Evolutionary conservation across 371 early-diverging fungal genomes (phyloP).

Genomic region (Scutellospora calospora): DNA sequence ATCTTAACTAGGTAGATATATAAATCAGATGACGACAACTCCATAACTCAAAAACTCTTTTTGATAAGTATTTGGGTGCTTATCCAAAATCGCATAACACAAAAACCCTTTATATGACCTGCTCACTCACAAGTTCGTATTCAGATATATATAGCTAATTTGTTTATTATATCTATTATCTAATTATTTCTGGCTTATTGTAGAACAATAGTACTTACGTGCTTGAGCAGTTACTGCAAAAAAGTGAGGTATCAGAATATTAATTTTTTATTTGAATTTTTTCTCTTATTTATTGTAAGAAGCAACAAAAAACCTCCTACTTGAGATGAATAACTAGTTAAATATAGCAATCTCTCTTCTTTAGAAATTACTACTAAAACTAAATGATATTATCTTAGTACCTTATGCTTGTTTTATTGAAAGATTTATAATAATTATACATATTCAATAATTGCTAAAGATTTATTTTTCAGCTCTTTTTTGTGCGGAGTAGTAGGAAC

Average conservation of each 20-base stretch:
- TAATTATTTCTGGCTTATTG: too few species aligned
- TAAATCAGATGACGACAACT: too few species aligned
- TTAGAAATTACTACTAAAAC: conserved; percentile 4
- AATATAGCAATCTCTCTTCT: not conserved
- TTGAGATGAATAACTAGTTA: not conserved
- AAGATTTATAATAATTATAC: conserved; percentile 3
- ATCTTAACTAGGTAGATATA: too few species aligned
- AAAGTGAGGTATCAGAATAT: conserved; percentile 4
- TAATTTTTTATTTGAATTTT: conserved; percentile 31
- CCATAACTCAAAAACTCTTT: too few species aligned
- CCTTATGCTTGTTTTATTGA: too few species aligned
- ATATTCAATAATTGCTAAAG: conserved; percentile 36
- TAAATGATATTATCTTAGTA: conserved; percentile 1
- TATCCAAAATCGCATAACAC: conserved; percentile 7
- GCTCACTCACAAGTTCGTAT: too few species aligned
- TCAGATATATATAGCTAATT: too few species aligned
- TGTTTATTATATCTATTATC: too few species aligned
- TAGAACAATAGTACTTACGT: too few species aligned
- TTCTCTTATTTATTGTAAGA: not conserved
- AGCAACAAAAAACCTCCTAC: not conserved
- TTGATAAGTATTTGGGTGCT: too few species aligned
- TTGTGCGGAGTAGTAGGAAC: conserved; percentile 38
- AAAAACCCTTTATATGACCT: too few species aligned
- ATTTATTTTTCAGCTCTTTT: conserved; percentile 27
- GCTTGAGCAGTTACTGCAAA: too few species aligned